Evolutionary conservation across 257 asterid genomes (phyloP), one percentile per base, ranked within the genome.

Genomic region (Plantago major): DNA sequence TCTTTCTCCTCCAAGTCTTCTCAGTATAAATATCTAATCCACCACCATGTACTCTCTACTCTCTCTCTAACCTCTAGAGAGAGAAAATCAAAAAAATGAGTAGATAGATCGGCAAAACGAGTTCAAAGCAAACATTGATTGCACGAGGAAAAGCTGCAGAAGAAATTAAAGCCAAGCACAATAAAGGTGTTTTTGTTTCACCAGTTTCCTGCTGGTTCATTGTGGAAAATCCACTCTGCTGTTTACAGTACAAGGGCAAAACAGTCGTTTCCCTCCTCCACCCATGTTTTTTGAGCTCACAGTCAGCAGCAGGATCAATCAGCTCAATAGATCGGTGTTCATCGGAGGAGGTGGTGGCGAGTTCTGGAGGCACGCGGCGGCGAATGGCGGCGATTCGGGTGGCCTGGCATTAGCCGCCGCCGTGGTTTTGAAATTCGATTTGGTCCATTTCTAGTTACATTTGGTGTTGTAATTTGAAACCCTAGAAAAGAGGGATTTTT

Each of bases 401-500:
- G 95, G 94, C 70, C 67, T 79, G 59, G 90, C 83, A 69, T 66
- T 89, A 78, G 95, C 94, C 79, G 85, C 84, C 79, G 89, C 76
- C 62, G 80, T 84, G 66, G 28, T 22, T 22, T 22, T 79, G 40
- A 7, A 4, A 33, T 1, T 33, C 40, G 40, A 33, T 33, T 33
- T 33, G 40, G 6, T 33, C 6, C 40, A 33, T 33, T 33, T 33
- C 40, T 33, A 33, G 40, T 7, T 33, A 4, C 6, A 33, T 74
- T 70, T 68, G 67, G 12, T 22, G 52, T n/a, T n/a, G n/a, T n/a
- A n/a, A n/a, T n/a, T 58, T 70, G 69, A 55, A 80, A 82, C 88
- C 89, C 40, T 33, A 33, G 18, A 47, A 47, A 14, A 10, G 15
- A 46, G 17, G 8, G 16, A 46, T 15, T 46, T 46, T 81, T 84